These are phyloP conservation scores for Alternaria rosae DNA, from an alignment of 2,329 filamentous ascomycete genomes.

Conservation along the genomic window DNA sequence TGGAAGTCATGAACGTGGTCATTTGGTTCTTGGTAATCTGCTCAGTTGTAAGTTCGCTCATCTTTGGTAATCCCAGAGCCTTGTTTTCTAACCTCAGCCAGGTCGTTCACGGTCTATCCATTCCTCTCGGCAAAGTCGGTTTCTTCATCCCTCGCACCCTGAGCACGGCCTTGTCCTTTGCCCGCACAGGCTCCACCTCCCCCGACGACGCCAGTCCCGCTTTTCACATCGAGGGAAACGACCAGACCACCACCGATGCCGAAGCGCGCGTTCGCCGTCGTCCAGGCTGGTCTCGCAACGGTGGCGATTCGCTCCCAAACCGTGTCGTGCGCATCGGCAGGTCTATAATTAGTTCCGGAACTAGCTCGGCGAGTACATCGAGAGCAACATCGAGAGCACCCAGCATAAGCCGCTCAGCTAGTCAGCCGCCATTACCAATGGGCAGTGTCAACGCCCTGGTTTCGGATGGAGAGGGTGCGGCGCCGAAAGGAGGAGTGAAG, in stretches of 20 bases:
- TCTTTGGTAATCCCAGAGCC: neutral
- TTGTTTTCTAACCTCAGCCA: constrained; percentile 34
- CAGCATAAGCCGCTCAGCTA: neutral
- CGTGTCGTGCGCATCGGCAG: constrained; percentile 47
- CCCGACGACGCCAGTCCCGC: constrained; percentile 35
- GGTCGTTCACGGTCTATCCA: constrained; percentile 82
- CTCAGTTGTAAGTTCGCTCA: constrained; percentile 70
- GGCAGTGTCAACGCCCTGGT: neutral
- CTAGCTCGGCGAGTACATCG: constrained; percentile 9
- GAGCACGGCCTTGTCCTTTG: constrained; percentile 55
- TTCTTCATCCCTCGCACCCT: constrained; percentile 70
- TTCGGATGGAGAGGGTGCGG: neutral
- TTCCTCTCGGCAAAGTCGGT: constrained; percentile 75
- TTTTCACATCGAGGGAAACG: constrained; percentile 40
- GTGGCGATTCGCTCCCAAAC: constrained; percentile 33
- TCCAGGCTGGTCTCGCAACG: constrained; percentile 29
- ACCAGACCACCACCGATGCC: constrained; percentile 24
- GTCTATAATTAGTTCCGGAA: constrained; percentile 38
- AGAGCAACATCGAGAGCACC: constrained; percentile 5
- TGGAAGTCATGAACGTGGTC: constrained; percentile 72
- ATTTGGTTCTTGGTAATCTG: constrained; percentile 88
- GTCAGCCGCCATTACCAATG: neutral
- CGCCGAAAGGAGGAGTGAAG: neutral
- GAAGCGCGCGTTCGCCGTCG: constrained; percentile 36
- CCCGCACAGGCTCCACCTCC: constrained; percentile 10